Evolutionary conservation across 306 rosid genomes (phyloP), one percentile per base, ranked within the genome.

Genomic region (Casuarina equisetifolia): DNA sequence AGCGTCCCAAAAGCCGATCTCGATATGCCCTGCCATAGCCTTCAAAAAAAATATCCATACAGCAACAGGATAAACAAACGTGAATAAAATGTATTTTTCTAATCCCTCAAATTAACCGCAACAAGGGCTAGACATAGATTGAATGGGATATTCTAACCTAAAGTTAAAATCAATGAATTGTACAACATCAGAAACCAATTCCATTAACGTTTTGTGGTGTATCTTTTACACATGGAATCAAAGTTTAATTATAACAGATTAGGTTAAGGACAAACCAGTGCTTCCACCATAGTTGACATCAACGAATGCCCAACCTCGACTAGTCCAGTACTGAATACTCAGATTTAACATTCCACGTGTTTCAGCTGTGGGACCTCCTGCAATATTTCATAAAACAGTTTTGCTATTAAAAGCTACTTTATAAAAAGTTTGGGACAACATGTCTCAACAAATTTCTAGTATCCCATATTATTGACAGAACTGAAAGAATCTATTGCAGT

Each of bases 261-360:
- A 78, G 46, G 80, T 58, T 49, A 80, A 77, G 82, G 82, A 86
- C 98, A 78, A 84, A 95, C 99, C 99, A 76, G 98, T 92, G 94
- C 99, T 96, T 81, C 98, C 99, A 63, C 98, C 98, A 64, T 91
- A 96, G 81, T 96, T 96, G 82, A 92, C 98, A 83, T 92, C 93
- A 64, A 79, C 98, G 20, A 86, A 58, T 44, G 93, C 98, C 99
- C 99, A 96, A 45, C 99, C 97, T 46, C 97, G 88, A 82, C 99
- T 96, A 43, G 99, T 96, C 94, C 90, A 96, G 79, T 87, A 96
- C 82, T 92, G 99, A 83, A 96, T 68, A 74, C 85, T 87, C 76
- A 91, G 82, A 87, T 86, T 80, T 87, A 96, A 86, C 53, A 55
- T 68, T 85, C 94, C 98, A 69, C 51, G 97, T 42, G 98, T 39